Conservation (phyloP, 108 stramenopile genomes). For the Chaetoceros muelleri region DNA sequence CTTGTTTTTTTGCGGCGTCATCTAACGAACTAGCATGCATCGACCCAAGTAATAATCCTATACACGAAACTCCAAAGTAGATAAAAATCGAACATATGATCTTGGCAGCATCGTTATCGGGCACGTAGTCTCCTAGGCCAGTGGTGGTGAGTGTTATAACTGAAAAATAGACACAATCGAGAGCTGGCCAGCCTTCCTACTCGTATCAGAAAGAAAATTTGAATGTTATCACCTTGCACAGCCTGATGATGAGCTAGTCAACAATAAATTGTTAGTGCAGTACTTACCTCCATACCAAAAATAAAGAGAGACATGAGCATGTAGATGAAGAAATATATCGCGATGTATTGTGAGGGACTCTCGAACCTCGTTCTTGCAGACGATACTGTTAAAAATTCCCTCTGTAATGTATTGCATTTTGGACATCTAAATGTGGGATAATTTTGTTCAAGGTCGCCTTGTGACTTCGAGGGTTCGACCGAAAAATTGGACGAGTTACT, state of each 20-base stretch:
- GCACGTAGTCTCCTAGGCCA: constrained; percentile 82
- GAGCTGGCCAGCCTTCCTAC: constrained; percentile 69
- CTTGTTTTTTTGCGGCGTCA: constrained; percentile 48
- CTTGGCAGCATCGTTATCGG: constrained; percentile 63
- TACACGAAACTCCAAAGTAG: constrained; percentile 82
- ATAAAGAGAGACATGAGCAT: constrained; percentile 66
- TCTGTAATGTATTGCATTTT: constrained; percentile 64
- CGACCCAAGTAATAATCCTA: constrained; percentile 83
- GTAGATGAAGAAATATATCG: constrained; percentile 65
- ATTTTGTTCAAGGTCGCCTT: constrained; percentile 22
- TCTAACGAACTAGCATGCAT: constrained; percentile 73
- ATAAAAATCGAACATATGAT: constrained; percentile 81
- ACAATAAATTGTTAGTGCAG: neutral
- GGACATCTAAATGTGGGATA: constrained; percentile 70
- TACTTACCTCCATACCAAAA: constrained; percentile 54
- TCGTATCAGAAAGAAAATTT: neutral
- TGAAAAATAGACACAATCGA: constrained; percentile 86
- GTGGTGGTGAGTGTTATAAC: constrained; percentile 74
- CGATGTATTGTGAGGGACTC: constrained; percentile 59
- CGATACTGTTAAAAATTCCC: constrained; percentile 65
- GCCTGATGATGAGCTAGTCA: neutral
- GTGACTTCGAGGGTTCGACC: constrained; percentile 6
- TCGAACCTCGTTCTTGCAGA: constrained; percentile 55
- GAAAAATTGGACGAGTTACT: constrained; percentile 8
- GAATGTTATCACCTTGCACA: neutral